These are phyloP conservation scores for Zoysia pacifica DNA, from an alignment of 176 grass and related monocot genomes.

Conservation along the genomic window DNA sequence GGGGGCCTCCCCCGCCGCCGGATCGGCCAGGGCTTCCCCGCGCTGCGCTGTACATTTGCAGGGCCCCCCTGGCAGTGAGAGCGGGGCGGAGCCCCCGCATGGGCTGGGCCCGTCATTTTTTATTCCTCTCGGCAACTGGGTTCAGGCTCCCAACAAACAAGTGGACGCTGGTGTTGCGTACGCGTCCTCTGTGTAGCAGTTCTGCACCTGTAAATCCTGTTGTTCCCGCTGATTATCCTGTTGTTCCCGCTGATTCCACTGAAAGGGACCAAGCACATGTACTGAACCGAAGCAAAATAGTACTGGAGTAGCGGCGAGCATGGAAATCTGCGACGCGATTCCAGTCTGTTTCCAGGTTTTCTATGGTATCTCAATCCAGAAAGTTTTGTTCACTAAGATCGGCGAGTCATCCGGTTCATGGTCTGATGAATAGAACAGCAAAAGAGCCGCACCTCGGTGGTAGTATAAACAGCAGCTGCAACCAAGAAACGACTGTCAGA, in stretches of 20 bases:
- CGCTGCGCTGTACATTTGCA: too few relatives aligned
- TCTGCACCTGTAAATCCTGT: not conserved
- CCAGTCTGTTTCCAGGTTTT: too few relatives aligned
- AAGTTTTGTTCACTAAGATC: too few relatives aligned
- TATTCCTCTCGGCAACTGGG: too few relatives aligned
- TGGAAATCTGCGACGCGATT: not conserved
- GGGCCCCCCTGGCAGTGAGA: too few relatives aligned
- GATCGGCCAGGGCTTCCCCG: too few relatives aligned
- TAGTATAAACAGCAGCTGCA: not conserved
- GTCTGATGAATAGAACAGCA: not conserved
- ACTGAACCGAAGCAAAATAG: not conserved
- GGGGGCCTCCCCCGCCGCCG: too few relatives aligned
- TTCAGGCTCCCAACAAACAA: not conserved
- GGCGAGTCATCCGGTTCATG: not conserved
- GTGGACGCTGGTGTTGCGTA: not conserved
- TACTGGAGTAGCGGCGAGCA: not conserved
- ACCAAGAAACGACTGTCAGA: not conserved
- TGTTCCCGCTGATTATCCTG: too few relatives aligned
- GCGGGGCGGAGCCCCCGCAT: too few relatives aligned
- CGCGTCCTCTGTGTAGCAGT: not conserved
- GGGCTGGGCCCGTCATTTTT: too few relatives aligned
- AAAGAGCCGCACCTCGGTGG: not conserved
- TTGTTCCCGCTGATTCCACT: not conserved
- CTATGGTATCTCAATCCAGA: too few relatives aligned
- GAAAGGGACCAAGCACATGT: not conserved